Base-by-base conservation (phyloP, 2,329 filamentous ascomycete species). In the Colletotrichum sp. region DNA sequence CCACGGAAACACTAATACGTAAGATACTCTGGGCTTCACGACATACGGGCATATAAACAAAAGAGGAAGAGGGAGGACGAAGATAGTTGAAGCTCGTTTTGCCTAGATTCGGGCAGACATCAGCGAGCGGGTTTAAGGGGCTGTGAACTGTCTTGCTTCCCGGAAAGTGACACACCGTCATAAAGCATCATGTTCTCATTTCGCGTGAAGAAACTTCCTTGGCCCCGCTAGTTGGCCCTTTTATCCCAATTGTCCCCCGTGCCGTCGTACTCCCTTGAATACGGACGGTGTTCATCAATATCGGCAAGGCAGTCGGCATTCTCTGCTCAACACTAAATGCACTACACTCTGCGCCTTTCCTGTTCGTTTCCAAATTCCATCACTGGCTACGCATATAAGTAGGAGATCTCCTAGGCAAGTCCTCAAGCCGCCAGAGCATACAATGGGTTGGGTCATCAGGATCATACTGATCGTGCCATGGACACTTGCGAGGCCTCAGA, bases 211-310 rank as follows among this genome's bases (percentile, higher is more conserved):
- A n/a, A n/a, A 12, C 38, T 12, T 12, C 18, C 16, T 4, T 2
- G 1, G 9, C 18, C 3, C 8, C 8, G 16, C 38, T 6, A 43
- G 0, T n/a, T n/a, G 2, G 16, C 38, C 8, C 5, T n/a, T n/a
- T n/a, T 10, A 3, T 43, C 5, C 4, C 3, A n/a, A 6, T n/a
- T 6, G 2, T 12, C 38, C 16, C 5, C 18, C 38, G 18, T 43
- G 9, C 38, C 8, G 18, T 38, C 16, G 16, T n/a, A n/a, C 9
- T n/a, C 5, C 4, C 8, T 38, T 8, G 8, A 8, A 0, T 9
- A 18, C 16, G 8, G 16, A 5, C 18, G 36, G 16, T 10, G 8
- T 10, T n/a, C 8, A 43, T 3, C 2, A 43, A 43, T 10, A 43
- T 9, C 16, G 38, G 38, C 16, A n/a, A 43, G 8, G 38, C 9